These are phyloP conservation scores for Ceratobasidium sp. DNA, from an alignment of 1,284 basidiomycete genomes.

Conservation along the genomic window DNA sequence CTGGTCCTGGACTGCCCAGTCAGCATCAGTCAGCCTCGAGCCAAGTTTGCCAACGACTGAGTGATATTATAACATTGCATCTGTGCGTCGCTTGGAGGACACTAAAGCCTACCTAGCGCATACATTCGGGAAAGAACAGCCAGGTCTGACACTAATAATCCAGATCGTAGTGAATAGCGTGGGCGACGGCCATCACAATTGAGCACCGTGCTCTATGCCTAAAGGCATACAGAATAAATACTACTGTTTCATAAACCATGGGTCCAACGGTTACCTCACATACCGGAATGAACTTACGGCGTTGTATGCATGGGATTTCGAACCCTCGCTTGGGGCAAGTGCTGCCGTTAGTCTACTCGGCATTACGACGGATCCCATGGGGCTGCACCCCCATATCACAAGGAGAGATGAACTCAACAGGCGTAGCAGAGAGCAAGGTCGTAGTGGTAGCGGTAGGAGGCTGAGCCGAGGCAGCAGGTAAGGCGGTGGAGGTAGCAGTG, in stretches of 20 bases:
- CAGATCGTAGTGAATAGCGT: slow-evolving; percentile 16
- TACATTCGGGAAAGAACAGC: slow-evolving; percentile 3
- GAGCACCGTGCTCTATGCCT: slow-evolving; percentile 1
- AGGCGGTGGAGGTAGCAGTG: slow-evolving; percentile 2
- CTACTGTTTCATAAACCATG: not conserved
- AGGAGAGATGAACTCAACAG: not conserved
- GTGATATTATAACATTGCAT: slow-evolving; percentile 14
- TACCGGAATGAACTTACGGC: slow-evolving; percentile 3
- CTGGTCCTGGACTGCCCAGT: not conserved
- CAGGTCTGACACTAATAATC: slow-evolving; percentile 14
- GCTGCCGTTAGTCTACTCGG: slow-evolving; percentile 16
- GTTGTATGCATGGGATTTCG: slow-evolving; percentile 25
- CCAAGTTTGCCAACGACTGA: not conserved
- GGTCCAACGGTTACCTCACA: not conserved
- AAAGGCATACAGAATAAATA: slow-evolving; percentile 31
- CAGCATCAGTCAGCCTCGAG: too few relatives aligned
- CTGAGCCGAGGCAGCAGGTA: not conserved
- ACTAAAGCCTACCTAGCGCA: slow-evolving; percentile 10
- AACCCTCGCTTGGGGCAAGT: slow-evolving; percentile 20
- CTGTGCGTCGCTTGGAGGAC: slow-evolving; percentile 3
- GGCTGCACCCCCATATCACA: slow-evolving; percentile 5
- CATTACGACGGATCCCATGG: slow-evolving; percentile 5
- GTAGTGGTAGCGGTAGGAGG: slow-evolving; percentile 4
- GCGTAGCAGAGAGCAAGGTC: not conserved
- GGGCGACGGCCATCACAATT: not conserved